Evolutionary conservation across 768 basidiomycete genomes (phyloP).

Genomic region (Psilocybe sp.): DNA sequence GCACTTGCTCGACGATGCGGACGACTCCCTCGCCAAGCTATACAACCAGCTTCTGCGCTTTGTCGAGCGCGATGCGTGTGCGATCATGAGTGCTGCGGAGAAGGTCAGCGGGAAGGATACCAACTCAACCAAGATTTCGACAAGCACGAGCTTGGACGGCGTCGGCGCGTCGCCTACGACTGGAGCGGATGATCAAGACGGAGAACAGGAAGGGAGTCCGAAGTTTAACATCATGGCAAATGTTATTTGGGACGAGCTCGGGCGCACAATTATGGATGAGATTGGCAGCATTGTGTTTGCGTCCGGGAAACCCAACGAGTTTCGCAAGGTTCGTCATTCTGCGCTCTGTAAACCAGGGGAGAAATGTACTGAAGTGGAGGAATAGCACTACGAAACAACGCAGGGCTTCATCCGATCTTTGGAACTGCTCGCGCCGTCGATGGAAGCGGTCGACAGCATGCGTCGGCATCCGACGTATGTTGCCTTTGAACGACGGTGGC

Average conservation of each 20-base stretch:
- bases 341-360: neutral
- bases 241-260: slow-evolving; percentile 87
- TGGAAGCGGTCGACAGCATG: slow-evolving; percentile 66
- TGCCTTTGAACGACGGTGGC: slow-evolving; percentile 86
- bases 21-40: slow-evolving; percentile 68
- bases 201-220: slow-evolving; percentile 9
- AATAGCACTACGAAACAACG: slow-evolving; percentile 80
- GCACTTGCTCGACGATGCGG: slow-evolving; percentile 60
- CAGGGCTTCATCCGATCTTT: slow-evolving; percentile 79
- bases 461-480: slow-evolving; percentile 67
- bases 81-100: slow-evolving; percentile 78
- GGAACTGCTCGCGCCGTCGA: slow-evolving; percentile 79
- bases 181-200: neutral
- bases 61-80: slow-evolving; percentile 69
- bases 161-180: neutral
- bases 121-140: slow-evolving; percentile 6
- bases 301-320: slow-evolving; percentile 88
- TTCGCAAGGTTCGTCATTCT: slow-evolving; percentile 66
- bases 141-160: slow-evolving; percentile 8
- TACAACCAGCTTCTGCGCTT: slow-evolving; percentile 84
- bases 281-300: slow-evolving; percentile 83
- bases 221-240: slow-evolving; percentile 85
- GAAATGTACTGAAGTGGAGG: neutral
- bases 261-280: slow-evolving; percentile 77
- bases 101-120: slow-evolving; percentile 48